Evolutionary conservation across 106 monocot species (phyloP), one percentile per base, ranked within the genome.

Genomic region (Posidonia australis): DNA sequence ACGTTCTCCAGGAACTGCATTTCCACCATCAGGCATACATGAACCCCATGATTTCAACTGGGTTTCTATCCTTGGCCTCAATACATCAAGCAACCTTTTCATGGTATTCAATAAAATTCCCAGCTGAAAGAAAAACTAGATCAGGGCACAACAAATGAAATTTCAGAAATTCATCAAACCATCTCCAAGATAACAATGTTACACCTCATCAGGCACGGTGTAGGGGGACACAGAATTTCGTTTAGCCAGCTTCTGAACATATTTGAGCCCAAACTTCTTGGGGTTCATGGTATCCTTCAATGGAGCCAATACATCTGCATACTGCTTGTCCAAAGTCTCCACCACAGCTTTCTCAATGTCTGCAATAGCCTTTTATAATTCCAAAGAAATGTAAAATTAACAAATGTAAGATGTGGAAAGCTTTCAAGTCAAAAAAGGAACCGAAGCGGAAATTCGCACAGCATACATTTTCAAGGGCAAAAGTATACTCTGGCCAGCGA

Each of bases 261-360:
- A 91, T 60, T 99, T 91, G 42, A 99, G 79, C n/a, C 91, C 98
- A 71, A 99, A 99, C 66, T 88, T 99, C 78, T 99, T 99, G 10
- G 91, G 98, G n/a, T 72, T 65, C 73, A 88, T 61, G 47, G 71
- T 79, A 67, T 99, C 91, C 66, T 91, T 99, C 36, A 99, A 60
- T 57, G 98, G 98, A 55, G 85, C 72, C 68, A 99, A 70, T 11
- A 88, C 85, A 76, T 91, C 98, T 24, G 80, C 75, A 79, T 99
- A 99, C 59, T 99, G 98, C 70, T 79, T 85, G 60, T 99, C 98
- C 69, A 99, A 67, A 71, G 98, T 62, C 46, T 91, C 83, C 54
- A 99, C 57, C 21, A 88, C 80, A 46, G 98, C 91, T 47, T 99
- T 99, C 79, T 99, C 98, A 60, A 92, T 70, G 74, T 99, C 98